These are phyloP conservation scores for Stentor coeruleus DNA, from an alignment of 73 alveolate species.

Conservation along the genomic window DNA sequence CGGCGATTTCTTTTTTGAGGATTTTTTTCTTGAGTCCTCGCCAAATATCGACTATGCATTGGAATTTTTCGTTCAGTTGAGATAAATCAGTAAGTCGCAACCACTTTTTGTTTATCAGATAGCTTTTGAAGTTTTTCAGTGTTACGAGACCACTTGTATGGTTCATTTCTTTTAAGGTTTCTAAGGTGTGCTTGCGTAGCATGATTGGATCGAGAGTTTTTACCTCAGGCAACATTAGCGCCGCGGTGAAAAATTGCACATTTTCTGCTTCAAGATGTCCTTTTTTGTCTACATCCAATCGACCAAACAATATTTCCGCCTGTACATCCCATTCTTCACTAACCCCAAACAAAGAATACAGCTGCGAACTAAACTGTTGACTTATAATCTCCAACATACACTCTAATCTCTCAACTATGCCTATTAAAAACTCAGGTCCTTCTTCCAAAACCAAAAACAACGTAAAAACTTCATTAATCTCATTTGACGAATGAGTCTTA, in stretches of 20 bases:
- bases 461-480: slow-evolving; percentile 14
- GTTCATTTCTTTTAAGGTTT: background rate
- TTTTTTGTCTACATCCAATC: background rate
- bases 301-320: background rate
- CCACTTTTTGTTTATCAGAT: background rate
- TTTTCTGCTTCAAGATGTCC: slow-evolving; percentile 11
- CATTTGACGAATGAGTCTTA: background rate
- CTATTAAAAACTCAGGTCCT: background rate
- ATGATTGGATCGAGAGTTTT: background rate
- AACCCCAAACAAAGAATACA: background rate
- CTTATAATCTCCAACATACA: background rate
- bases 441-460: slow-evolving; percentile 13
- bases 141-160: background rate
- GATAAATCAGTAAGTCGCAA: background rate
- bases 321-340: background rate
- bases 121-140: background rate
- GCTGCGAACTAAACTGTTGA: background rate
- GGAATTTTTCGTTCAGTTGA: background rate
- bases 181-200: background rate
- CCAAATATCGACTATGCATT: background rate
- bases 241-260: background rate
- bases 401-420: background rate
- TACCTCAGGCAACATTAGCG: background rate
- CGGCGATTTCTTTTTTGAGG: background rate
- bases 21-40: background rate